Evolutionary conservation across 768 basidiomycete genomes (phyloP).

Genomic region (Hygrophoropsis aurantiaca): DNA sequence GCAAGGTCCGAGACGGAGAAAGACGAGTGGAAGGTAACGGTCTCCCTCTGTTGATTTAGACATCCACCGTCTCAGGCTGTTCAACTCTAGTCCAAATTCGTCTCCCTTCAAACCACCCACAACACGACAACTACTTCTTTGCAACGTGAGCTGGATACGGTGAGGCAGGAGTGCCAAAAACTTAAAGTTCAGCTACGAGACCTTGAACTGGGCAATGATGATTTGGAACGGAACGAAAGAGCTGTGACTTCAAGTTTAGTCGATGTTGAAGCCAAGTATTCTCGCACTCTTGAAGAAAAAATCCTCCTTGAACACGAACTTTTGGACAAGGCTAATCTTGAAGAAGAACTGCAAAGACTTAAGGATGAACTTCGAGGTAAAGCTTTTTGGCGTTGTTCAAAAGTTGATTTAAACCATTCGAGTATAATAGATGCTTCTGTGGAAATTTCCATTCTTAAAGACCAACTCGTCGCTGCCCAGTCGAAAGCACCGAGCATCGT

Average conservation of each 20-base stretch:
- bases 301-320: constrained; percentile 96
- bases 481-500: constrained; percentile 28
- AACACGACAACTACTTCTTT: constrained; percentile 89
- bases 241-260: constrained; percentile 81
- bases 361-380: constrained; percentile 92
- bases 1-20: constrained; percentile 70
- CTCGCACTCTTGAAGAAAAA: constrained; percentile 92
- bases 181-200: constrained; percentile 78
- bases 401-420: no score
- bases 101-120: constrained; percentile 85
- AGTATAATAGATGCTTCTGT: constrained; percentile 71
- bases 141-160: constrained; percentile 85
- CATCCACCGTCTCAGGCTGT: neutral
- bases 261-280: constrained; percentile 86
- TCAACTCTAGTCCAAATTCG: constrained; percentile 66
- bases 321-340: constrained; percentile 83
- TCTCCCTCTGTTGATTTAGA: constrained; percentile 20
- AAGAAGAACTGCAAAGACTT: constrained; percentile 87
- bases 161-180: constrained; percentile 72
- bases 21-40: constrained; percentile 96
- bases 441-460: constrained; percentile 80
- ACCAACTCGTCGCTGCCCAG: constrained; percentile 55
- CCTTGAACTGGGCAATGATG: constrained; percentile 97
- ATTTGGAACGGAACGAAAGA: constrained; percentile 92
- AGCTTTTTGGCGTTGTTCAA: constrained; percentile 18